Evolutionary conservation across 2,329 filamentous ascomycete genomes (phyloP).

Genomic region (Cercospora canescens): DNA sequence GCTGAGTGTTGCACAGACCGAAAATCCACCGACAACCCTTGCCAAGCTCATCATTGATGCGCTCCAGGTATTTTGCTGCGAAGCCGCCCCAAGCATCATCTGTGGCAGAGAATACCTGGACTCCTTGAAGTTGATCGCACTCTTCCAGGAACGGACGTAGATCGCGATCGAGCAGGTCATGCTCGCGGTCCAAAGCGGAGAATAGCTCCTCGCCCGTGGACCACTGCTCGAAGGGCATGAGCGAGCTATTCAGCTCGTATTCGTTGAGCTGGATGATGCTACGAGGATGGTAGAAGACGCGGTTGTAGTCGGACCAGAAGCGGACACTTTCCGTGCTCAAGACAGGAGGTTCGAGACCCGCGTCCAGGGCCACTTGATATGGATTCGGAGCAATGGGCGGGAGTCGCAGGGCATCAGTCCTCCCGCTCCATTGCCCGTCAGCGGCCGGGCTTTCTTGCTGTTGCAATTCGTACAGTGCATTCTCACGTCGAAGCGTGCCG

Average conservation of each 20-base stretch:
- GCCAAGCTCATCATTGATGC: constrained; percentile 84
- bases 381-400: constrained; percentile 66
- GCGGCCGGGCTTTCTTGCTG: constrained; percentile 40
- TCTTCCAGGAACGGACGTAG: constrained; percentile 86
- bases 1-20: constrained; percentile 67
- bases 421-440: constrained; percentile 58
- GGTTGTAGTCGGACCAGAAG: constrained; percentile 96
- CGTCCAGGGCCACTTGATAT: constrained; percentile 79
- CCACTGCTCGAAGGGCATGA: constrained; percentile 83
- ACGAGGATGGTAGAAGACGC: constrained; percentile 86
- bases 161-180: constrained; percentile 89
- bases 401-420: constrained; percentile 68
- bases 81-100: constrained; percentile 56
- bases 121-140: constrained; percentile 85
- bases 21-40: constrained; percentile 87
- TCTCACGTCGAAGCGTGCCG: constrained; percentile 82
- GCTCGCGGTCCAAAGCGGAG: constrained; percentile 57
- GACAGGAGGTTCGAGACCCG: constrained; percentile 62
- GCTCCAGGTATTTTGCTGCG: constrained; percentile 53
- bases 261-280: constrained; percentile 86
- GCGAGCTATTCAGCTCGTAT: constrained; percentile 76
- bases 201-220: constrained; percentile 72
- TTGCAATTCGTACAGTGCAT: constrained; percentile 75
- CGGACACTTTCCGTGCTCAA: constrained; percentile 73
- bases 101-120: constrained; percentile 63